A percentile compares a stretch with the other conserved stretches of the same genome.
phyloP scores from a whole-genome alignment of 176 grass and related monocot genomes.

The Bolboschoenus planiculmis region DNA sequence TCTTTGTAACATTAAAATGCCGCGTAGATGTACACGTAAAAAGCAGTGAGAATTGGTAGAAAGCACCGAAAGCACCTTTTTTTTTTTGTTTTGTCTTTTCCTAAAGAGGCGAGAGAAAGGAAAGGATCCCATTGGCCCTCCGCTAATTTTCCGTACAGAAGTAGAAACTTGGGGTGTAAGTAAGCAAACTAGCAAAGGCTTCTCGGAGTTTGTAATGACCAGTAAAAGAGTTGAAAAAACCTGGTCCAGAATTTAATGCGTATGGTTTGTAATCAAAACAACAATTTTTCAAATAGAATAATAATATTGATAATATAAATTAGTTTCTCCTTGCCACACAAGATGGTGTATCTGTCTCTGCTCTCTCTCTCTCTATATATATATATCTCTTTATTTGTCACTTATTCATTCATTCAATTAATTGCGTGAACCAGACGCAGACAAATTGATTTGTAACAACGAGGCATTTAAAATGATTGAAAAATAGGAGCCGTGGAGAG shows the following conservation, averaged over 20 bases:
- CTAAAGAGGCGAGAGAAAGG: not conserved
- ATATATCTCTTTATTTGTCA: no score
- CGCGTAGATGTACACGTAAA: not conserved
- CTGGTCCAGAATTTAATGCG: not conserved
- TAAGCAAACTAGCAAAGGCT: constrained; percentile 1
- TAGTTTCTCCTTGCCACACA: not conserved
- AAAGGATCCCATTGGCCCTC: constrained; percentile 22
- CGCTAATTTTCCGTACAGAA: not conserved
- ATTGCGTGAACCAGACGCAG: not conserved
- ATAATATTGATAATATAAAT: not conserved
- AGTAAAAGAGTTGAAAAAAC: not conserved
- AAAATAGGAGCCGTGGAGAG: not conserved
- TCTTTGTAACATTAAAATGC: no score
- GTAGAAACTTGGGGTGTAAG: constrained; percentile 23
- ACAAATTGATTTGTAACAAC: not conserved
- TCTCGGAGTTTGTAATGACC: not conserved
- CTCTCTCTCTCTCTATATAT: no score
- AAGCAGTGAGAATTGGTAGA: not conserved
- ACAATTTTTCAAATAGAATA: not conserved
- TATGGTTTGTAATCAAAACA: no score
- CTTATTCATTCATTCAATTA: not conserved
- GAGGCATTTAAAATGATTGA: not conserved
- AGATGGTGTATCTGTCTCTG: not conserved
- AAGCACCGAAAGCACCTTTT: not conserved
- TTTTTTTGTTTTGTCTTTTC: not conserved